A percentile compares a stretch with the other conserved stretches of the same genome.
Evolutionary conservation across 106 monocot species (phyloP).

Genomic region (Dioscorea alata): DNA sequence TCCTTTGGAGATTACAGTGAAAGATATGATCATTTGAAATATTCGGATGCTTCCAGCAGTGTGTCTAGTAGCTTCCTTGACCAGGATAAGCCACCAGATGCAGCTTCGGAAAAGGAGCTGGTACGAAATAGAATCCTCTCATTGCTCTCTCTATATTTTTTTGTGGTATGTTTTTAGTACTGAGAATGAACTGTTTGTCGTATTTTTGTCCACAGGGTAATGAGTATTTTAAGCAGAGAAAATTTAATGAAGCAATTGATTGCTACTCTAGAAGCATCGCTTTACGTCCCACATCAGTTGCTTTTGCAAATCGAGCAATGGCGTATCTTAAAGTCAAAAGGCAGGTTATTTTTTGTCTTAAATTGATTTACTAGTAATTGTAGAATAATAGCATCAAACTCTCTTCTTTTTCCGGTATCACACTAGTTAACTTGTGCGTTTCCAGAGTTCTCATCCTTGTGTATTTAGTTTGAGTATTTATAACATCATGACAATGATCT

Average conservation of each 20-base stretch:
- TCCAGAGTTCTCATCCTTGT: not conserved
- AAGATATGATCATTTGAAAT: constrained; percentile 21
- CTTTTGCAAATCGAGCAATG: constrained; percentile 99
- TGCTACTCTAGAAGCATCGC: constrained; percentile 96
- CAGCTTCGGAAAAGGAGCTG: constrained; percentile 82
- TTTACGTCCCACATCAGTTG: constrained; percentile 74
- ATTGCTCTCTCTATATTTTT: not conserved
- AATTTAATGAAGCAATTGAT: constrained; percentile 77
- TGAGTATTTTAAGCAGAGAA: constrained; percentile 90
- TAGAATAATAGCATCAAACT: too few relatives aligned
- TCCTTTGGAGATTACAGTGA: constrained; percentile 4
- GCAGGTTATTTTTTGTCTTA: constrained; percentile 22
- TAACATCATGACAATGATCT: too few relatives aligned
- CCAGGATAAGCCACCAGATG: constrained; percentile 61
- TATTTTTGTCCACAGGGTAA: constrained; percentile 57
- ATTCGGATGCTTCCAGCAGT: constrained; percentile 13
- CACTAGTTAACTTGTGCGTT: not conserved
- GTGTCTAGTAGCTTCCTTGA: constrained; percentile 17
- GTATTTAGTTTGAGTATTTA: too few relatives aligned
- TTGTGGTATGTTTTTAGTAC: not conserved
- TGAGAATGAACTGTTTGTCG: constrained; percentile 9
- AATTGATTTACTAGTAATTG: not conserved
- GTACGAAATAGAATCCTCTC: constrained; percentile 23
- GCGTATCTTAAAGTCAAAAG: constrained; percentile 91
- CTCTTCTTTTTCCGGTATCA: too few relatives aligned